Base-by-base conservation (phyloP, 768 basidiomycete species). In the Mycena leptocephala region DNA sequence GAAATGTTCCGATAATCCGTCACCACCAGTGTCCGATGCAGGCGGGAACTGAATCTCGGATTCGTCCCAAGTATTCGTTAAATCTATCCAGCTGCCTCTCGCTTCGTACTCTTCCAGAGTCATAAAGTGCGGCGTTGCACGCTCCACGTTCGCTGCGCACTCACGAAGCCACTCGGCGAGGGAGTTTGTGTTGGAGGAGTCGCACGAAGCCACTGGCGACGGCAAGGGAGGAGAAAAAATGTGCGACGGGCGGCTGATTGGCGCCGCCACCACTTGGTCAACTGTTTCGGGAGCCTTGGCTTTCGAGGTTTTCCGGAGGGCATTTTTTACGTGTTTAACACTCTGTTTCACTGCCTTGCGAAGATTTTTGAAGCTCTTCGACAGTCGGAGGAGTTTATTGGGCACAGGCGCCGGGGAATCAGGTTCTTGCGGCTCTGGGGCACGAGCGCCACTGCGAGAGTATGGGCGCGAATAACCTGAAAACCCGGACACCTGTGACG, bases 21-120 rank as follows among this genome's bases (percentile, higher is more conserved):
- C 78, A 35, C 79, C 41, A 53, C 37, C 61, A 16, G 24, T 14
- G 18, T 55, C 70, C 18, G 65, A 64, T n/a, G 67, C 11, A 35
- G 46, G 71, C 35, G 46, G 41, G 32, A 74, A 75, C 6, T 59
- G 64, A 32, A 78, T 58, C 69, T 74, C 74, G 39, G 74, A 80
- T 63, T 75, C 73, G 30, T 65, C 63, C 37, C 62, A 72, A 8
- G 59, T 20, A n/a, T 55, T 75, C 61, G 67, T 72, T 18, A 62
- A 70, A 65, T 84, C 80, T n/a, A 85, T 82, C 90, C 90, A 90
- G 73, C 90, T 90, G 3, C 90, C 90, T 66, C 76, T 80, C 41
- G 83, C 81, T 74, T 91, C 90, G 71, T 91, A 90, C 48, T 90
- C 87, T 62, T 86, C 88, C 46, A 90, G 76, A n/a, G 85, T 83